Evolutionary conservation across 257 asterid genomes (phyloP).

Genomic region (Scutellaria barbata): DNA sequence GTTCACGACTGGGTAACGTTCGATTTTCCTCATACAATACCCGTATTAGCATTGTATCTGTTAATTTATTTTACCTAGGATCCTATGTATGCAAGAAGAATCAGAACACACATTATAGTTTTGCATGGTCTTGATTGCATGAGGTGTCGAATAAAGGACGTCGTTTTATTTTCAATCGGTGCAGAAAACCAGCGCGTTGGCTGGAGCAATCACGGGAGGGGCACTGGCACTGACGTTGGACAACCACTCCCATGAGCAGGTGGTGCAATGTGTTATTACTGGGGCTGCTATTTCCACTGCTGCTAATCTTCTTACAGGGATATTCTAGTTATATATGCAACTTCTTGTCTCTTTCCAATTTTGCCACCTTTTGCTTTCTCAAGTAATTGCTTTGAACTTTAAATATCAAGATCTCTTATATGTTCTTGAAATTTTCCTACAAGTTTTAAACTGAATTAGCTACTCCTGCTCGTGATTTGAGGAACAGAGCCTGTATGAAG

Average conservation of each 20-base stretch:
- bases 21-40: background rate
- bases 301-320: slow-evolving; percentile 81
- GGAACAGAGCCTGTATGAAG: no score
- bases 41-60: background rate
- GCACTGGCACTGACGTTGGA: slow-evolving; percentile 68
- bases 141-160: no score
- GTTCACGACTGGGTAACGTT: slow-evolving; percentile 79
- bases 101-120: no score
- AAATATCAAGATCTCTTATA: no score
- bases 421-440: no score
- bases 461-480: no score
- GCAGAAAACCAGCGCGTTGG: slow-evolving; percentile 81
- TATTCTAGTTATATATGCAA: slow-evolving; percentile 45
- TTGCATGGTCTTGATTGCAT: no score
- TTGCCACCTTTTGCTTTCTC: background rate
- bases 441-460: no score
- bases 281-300: slow-evolving; percentile 89
- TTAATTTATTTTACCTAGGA: background rate
- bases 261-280: slow-evolving; percentile 76
- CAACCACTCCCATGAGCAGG: slow-evolving; percentile 66
- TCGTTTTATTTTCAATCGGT: background rate
- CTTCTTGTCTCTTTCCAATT: background rate
- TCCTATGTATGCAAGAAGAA: no score
- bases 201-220: slow-evolving; percentile 83
- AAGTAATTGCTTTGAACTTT: background rate